Conservation (phyloP, 495 filamentous ascomycete species). For the Cryomyces minteri region DNA sequence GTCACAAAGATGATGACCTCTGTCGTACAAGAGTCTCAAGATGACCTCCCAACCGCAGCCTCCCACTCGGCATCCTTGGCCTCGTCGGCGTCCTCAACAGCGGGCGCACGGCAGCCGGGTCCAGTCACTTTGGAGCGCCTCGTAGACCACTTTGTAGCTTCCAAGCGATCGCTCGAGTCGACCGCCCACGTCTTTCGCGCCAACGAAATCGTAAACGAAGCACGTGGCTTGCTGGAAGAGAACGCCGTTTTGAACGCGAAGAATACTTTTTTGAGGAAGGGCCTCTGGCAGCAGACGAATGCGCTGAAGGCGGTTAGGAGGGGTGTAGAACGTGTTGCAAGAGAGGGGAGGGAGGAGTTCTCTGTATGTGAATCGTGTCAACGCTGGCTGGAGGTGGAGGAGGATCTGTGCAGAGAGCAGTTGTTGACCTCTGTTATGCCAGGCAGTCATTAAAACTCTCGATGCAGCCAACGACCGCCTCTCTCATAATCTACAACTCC, state of each 20-base stretch:
- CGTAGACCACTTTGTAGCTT: constrained; percentile 63
- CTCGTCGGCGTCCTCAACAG: constrained; percentile 5
- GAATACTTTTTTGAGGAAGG: constrained; percentile 54
- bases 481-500: constrained; percentile 45
- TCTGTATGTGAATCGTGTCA: background rate
- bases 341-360: constrained; percentile 36
- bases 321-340: constrained; percentile 33
- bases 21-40: background rate
- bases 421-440: background rate
- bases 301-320: constrained; percentile 48
- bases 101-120: constrained; percentile 1
- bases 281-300: constrained; percentile 53
- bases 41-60: background rate
- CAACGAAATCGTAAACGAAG: constrained; percentile 65
- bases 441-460: constrained; percentile 44
- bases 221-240: constrained; percentile 60
- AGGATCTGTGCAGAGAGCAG: no score
- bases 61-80: constrained; percentile 2
- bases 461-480: constrained; percentile 59
- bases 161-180: constrained; percentile 81
- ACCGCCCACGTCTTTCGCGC: constrained; percentile 72
- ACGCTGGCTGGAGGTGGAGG: no score
- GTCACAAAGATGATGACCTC: background rate
- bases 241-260: constrained; percentile 60
- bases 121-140: constrained; percentile 38